Evolutionary conservation across 306 rosid species (phyloP).

Genomic region (Potentilla sterilis): DNA sequence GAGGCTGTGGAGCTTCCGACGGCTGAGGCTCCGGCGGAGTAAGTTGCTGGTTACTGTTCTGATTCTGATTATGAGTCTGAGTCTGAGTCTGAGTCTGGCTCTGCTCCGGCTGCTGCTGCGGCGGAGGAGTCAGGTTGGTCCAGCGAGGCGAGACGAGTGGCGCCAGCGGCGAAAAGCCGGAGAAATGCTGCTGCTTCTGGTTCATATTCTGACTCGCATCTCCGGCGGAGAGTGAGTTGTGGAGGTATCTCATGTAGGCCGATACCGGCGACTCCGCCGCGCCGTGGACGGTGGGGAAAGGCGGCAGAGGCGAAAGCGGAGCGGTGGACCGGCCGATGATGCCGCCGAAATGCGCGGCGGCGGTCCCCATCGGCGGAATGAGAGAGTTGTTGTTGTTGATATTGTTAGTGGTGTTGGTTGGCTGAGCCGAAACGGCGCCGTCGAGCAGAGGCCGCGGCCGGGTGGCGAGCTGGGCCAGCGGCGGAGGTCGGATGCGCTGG

Average conservation of each 20-base stretch:
- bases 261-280: constrained; percentile 95
- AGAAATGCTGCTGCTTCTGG: constrained; percentile 55
- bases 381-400: constrained; percentile 17
- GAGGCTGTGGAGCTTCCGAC: background rate
- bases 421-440: constrained; percentile 27
- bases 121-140: constrained; percentile 40
- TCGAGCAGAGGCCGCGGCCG: constrained; percentile 58
- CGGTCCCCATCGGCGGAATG: constrained; percentile 29
- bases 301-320: constrained; percentile 88
- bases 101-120: constrained; percentile 18
- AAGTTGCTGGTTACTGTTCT: constrained; percentile 21
- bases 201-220: constrained; percentile 54
- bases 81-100: background rate
- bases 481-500: constrained; percentile 95
- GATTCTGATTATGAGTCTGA: background rate
- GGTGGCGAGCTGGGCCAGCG: constrained; percentile 60
- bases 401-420: background rate
- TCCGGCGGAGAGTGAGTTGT: constrained; percentile 36
- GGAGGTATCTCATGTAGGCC: constrained; percentile 77
- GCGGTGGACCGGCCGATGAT: constrained; percentile 47
- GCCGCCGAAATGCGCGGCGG: constrained; percentile 36
- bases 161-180: constrained; percentile 74
- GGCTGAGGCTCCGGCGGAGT: constrained; percentile 21
- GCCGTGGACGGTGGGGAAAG: constrained; percentile 77
- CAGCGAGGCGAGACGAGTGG: constrained; percentile 67